These are phyloP conservation scores for Serendipita vermifera DNA, from an alignment of 768 basidiomycete species.

Conservation along the genomic window DNA sequence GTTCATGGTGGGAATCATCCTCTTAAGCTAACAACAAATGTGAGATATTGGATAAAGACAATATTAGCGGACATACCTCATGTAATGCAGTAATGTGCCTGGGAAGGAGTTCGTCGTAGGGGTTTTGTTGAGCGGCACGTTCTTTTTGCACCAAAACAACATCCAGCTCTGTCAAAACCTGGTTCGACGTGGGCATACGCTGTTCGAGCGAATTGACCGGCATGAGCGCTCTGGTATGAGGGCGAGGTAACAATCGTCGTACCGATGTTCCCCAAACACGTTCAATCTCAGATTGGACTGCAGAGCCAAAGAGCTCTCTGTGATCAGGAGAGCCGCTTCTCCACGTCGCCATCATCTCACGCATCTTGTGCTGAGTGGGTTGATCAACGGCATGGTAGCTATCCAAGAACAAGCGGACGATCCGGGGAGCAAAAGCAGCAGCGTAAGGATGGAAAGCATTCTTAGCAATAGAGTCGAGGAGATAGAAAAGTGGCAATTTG, in stretches of 20 bases:
- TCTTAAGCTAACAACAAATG: conserved; percentile 38
- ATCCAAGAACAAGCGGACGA: conserved; percentile 73
- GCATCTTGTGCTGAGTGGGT: conserved; percentile 82
- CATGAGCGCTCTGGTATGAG: conserved; percentile 20
- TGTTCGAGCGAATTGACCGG: conserved; percentile 22
- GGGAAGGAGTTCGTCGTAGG: conserved; percentile 52
- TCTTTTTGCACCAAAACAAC: conserved; percentile 74
- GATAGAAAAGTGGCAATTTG: conserved; percentile 88
- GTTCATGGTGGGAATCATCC: conserved; percentile 39
- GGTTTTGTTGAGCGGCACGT: conserved; percentile 54
- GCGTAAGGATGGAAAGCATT: conserved; percentile 92
- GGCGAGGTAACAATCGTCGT: conserved; percentile 10
- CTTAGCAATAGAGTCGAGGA: conserved; percentile 93
- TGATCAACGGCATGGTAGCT: conserved; percentile 81
- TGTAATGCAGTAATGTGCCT: conserved; percentile 67
- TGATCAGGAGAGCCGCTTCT: conserved; percentile 69
- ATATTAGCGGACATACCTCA: conserved; percentile 42
- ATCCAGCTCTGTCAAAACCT: conserved; percentile 74
- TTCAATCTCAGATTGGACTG: conserved; percentile 73
- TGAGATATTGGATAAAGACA: background rate
- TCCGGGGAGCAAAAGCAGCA: conserved; percentile 65
- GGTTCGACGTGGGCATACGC: conserved; percentile 48
- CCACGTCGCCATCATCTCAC: conserved; percentile 96
- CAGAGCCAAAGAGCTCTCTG: conserved; percentile 71
- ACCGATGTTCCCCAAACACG: conserved; percentile 50